phyloP scores from a whole-genome alignment of 331 rosid genomes.

The Erythrophleum ivorense region DNA sequence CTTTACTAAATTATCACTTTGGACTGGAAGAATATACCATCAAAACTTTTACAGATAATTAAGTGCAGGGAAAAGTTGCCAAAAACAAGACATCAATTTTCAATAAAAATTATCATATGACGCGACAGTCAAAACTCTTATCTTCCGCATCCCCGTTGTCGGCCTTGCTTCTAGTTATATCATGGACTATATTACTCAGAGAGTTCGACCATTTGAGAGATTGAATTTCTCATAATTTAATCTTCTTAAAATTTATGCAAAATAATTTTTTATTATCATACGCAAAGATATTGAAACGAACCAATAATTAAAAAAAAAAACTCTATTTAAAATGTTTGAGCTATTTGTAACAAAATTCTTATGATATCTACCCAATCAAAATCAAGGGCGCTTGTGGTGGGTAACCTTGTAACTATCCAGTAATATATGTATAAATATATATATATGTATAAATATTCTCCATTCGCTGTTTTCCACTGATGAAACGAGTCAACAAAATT shows the following conservation, averaged over 20 bases:
- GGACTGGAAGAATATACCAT: constrained; percentile 20
- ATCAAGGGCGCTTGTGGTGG: not conserved
- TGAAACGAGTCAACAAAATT: constrained; percentile 37
- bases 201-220: too few relatives aligned
- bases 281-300: not conserved
- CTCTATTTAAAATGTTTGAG: not conserved
- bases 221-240: not conserved
- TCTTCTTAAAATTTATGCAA: too few relatives aligned
- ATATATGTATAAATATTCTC: too few relatives aligned
- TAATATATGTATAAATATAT: not conserved
- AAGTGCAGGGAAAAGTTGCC: constrained; percentile 27
- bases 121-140: not conserved
- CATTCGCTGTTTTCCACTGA: not conserved
- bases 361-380: not conserved
- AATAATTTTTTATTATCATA: not conserved
- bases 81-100: constrained; percentile 9
- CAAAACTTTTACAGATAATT: constrained; percentile 20
- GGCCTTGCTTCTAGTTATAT: not conserved
- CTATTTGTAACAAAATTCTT: not conserved
- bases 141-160: not conserved
- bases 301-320: not conserved
- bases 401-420: not conserved
- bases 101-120: constrained; percentile 12
- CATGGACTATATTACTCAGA: not conserved
- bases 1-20: constrained; percentile 18